phyloP scores from a whole-genome alignment of 73 alveolate genomes.

The Tetrahymena borealis region DNA sequence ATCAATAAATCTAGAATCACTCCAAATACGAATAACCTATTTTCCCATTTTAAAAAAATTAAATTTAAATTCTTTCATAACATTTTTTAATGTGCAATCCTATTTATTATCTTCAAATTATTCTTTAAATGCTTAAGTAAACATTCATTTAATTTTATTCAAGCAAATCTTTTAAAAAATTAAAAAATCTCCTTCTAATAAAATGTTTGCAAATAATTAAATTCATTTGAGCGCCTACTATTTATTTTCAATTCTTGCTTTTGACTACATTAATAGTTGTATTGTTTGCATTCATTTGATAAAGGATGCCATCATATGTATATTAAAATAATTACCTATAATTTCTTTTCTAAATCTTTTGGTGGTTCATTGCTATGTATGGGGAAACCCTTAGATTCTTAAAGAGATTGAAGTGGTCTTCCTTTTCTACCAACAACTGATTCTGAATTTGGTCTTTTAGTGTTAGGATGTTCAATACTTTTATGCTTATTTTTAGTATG shows the following conservation, averaged over 20 bases:
- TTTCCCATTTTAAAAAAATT: not conserved
- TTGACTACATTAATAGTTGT: too few species aligned
- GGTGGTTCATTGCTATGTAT: not conserved
- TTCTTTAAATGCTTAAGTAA: too few species aligned
- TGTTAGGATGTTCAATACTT: slow-evolving; percentile 24
- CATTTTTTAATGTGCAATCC: not conserved
- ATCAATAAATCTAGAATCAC: not conserved
- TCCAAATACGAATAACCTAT: not conserved
- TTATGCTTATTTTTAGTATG: slow-evolving; percentile 42
- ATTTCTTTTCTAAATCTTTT: not conserved
- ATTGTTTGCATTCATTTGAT: too few species aligned
- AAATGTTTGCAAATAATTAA: too few species aligned
- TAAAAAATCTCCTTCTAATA: too few species aligned
- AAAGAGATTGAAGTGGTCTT: slow-evolving; percentile 5
- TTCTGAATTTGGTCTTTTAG: slow-evolving; percentile 31
- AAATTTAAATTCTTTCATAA: not conserved
- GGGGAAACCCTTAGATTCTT: not conserved
- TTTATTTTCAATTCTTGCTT: too few species aligned
- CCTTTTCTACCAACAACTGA: slow-evolving; percentile 29
- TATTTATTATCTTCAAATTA: too few species aligned
- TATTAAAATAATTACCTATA: not conserved
- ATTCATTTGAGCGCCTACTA: too few species aligned
- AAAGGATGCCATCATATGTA: too few species aligned
- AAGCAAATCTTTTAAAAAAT: too few species aligned
- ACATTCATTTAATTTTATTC: too few species aligned